phyloP scores from a whole-genome alignment of 805 yeast genomes.

The Candida cerambycidarum region DNA sequence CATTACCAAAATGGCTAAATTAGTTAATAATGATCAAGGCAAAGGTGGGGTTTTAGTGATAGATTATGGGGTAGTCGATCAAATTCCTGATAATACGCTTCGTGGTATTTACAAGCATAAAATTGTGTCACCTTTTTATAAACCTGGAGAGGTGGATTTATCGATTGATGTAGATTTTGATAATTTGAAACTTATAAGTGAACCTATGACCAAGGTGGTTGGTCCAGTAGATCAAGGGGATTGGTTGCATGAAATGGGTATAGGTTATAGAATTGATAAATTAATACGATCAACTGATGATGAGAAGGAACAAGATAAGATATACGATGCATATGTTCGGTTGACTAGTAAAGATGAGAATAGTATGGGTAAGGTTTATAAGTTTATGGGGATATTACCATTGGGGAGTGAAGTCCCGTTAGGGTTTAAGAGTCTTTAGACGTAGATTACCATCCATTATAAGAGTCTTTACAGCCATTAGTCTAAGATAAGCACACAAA shows the following conservation, averaged over 20 bases:
- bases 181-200: conserved; percentile 39
- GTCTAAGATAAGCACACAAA: neutral
- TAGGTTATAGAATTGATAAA: conserved; percentile 66
- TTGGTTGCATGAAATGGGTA: conserved; percentile 74
- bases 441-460: too few relatives aligned
- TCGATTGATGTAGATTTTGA: conserved; percentile 83
- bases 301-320: conserved; percentile 49
- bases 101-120: conserved; percentile 73
- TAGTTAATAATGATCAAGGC: conserved; percentile 38
- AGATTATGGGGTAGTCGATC: conserved; percentile 71
- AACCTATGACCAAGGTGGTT: conserved; percentile 21
- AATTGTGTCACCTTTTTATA: conserved; percentile 70
- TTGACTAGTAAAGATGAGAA: conserved; percentile 59
- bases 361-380: conserved; percentile 76
- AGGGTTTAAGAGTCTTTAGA: conserved; percentile 49
- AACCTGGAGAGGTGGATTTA: conserved; percentile 78
- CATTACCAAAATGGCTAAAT: conserved; percentile 50
- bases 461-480: too few relatives aligned
- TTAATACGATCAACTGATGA: conserved; percentile 44
- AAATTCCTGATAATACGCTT: conserved; percentile 68
- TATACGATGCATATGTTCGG: conserved; percentile 59
- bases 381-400: conserved; percentile 65
- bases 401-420: conserved; percentile 42
- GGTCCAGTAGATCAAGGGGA: conserved; percentile 78
- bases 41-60: conserved; percentile 68